phyloP scores from a whole-genome alignment of 371 early-diverging fungal genomes.

The Mortierella sp. region DNA sequence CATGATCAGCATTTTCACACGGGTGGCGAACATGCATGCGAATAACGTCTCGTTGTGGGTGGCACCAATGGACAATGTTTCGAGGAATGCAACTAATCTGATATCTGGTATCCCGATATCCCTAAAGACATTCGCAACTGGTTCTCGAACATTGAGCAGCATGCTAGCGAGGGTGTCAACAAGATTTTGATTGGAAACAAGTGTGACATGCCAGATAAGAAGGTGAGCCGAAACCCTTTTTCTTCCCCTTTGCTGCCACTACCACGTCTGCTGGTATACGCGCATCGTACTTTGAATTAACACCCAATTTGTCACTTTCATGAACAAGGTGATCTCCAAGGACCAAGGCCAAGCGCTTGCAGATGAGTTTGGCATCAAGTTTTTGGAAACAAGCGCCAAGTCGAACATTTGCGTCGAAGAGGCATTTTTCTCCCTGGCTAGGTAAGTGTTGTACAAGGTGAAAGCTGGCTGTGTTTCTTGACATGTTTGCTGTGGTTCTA shows the following conservation, averaged over 20 bases:
- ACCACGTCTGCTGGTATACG: background rate
- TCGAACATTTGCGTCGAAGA: slow-evolving; percentile 97
- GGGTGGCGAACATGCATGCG: too few species aligned
- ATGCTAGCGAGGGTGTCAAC: slow-evolving; percentile 97
- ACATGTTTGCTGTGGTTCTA: too few species aligned
- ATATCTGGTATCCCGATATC: background rate
- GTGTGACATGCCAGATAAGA: slow-evolving; percentile 92
- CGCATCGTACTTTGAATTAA: too few species aligned
- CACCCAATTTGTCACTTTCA: too few species aligned
- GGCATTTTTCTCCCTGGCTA: slow-evolving; percentile 96
- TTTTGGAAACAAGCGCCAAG: slow-evolving; percentile 97
- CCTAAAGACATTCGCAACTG: slow-evolving; percentile 93
- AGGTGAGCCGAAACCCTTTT: slow-evolving; percentile 60
- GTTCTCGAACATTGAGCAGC: slow-evolving; percentile 98
- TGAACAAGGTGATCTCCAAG: slow-evolving; percentile 69
- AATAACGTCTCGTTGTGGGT: too few species aligned
- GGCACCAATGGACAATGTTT: too few species aligned
- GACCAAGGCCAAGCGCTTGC: slow-evolving; percentile 90
- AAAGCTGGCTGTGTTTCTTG: too few species aligned
- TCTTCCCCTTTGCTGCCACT: too few species aligned
- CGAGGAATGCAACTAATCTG: background rate
- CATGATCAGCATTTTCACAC: too few species aligned
- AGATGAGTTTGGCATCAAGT: slow-evolving; percentile 87
- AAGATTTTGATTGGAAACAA: slow-evolving; percentile 99
- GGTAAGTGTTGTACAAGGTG: slow-evolving; percentile 73